Evolutionary conservation across 176 grass and related monocot species (phyloP), one percentile per base, ranked within the genome.

Genomic region (Oryza nivara): DNA sequence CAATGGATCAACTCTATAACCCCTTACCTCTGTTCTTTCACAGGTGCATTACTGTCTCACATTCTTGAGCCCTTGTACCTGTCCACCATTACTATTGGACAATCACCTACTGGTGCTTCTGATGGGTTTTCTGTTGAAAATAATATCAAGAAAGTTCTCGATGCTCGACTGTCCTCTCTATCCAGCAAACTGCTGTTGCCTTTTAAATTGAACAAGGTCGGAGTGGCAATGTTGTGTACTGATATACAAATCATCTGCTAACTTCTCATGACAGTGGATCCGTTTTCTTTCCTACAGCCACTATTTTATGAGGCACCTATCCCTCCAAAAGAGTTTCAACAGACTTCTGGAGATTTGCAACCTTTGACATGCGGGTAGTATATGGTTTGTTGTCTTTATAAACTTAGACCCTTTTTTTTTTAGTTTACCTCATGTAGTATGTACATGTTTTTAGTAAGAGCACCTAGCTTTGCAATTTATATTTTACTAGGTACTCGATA

Each of bases 331-430:
- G 92, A 86, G 13, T 95, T 95, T 72, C 95, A 92, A 56, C 92
- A 91, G 67, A 85, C 71, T 17, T 17, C 32, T 61, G 77, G 88
- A 41, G 81, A 86, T 66, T 22, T 85, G 30, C 83, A 76, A 20
- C 90, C 56, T 90, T 93, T 97, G 83, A 97, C 86, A 86, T 97
- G 95, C 92, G 95, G 95, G 92, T 98, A 98, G 46, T 88, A 63
- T 76, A 85, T 46, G 78, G 77, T 85, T 92, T 88, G 87, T 85
- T 83, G 83, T 34, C 68, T 66, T 80, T 61, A 17, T 63, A 4
- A 74, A 63, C 51, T 89, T 11, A 0, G 8, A 45, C 11, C 10
- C 0, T 10, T 44, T 20, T 44, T 20, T n/a, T 41, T 75, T 3
- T 2, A 20, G 16, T 56, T 8, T 54, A 0, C 1, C 2, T 36